Percentiles rank a stretch among this genome's conserved stretches.
phyloP scores from a whole-genome alignment of 2,329 filamentous ascomycete species.

The Talaromyces albobiverticillius region DNA sequence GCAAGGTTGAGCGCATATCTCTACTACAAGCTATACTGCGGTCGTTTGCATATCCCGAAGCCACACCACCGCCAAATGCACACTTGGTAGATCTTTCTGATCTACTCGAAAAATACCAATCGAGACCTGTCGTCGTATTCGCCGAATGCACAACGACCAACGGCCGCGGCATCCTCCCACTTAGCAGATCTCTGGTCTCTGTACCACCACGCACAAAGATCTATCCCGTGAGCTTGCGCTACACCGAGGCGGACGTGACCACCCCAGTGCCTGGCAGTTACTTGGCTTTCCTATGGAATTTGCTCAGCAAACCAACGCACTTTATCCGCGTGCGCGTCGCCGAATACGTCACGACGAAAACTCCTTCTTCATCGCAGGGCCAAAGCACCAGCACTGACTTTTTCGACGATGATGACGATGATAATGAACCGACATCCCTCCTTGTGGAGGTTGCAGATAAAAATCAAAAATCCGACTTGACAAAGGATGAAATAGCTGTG shows the following conservation, averaged over 20 bases:
- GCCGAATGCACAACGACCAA: slow-evolving; percentile 95
- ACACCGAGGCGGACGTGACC: slow-evolving; percentile 83
- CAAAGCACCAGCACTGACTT: slow-evolving; percentile 26
- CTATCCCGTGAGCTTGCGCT: slow-evolving; percentile 87
- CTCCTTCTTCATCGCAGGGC: slow-evolving; percentile 38
- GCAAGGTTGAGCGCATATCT: slow-evolving; percentile 71
- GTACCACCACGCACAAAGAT: slow-evolving; percentile 68
- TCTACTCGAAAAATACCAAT: slow-evolving; percentile 66
- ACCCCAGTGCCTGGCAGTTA: slow-evolving; percentile 80
- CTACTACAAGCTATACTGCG: slow-evolving; percentile 72
- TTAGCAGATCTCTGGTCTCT: slow-evolving; percentile 70
- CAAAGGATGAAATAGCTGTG: slow-evolving; percentile 62
- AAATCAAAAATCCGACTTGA: slow-evolving; percentile 30
- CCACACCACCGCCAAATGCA: slow-evolving; percentile 45
- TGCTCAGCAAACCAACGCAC: slow-evolving; percentile 81
- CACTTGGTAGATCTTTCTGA: slow-evolving; percentile 60
- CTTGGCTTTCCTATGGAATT: slow-evolving; percentile 74
- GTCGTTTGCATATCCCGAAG: slow-evolving; percentile 62
- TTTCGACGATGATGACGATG: not conserved
- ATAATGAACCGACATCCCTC: not conserved
- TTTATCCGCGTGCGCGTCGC: slow-evolving; percentile 89
- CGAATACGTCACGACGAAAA: slow-evolving; percentile 55
- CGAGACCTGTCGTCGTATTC: slow-evolving; percentile 78
- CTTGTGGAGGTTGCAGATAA: slow-evolving; percentile 13
- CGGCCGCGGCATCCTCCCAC: slow-evolving; percentile 80